phyloP scores from a whole-genome alignment of 2,329 filamentous ascomycete species.

The Cadophora malorum region DNA sequence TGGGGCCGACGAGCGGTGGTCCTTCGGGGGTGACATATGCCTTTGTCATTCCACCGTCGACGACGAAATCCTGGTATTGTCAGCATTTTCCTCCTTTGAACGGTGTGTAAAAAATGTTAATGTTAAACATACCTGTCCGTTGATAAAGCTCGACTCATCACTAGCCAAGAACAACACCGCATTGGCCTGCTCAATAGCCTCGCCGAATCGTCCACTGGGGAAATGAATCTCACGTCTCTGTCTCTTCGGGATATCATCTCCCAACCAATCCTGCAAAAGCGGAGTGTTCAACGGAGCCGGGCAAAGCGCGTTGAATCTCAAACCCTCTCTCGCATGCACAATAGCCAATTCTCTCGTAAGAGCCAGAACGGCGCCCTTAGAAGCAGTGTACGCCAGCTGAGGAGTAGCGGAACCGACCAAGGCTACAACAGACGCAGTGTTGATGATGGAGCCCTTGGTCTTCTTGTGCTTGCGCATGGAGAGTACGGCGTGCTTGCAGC shows the following conservation, averaged over 20 bases:
- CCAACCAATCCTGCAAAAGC: constrained; percentile 78
- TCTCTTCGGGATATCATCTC: constrained; percentile 73
- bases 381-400: constrained; percentile 77
- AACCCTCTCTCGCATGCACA: constrained; percentile 76
- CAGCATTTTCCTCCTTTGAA: constrained; percentile 6
- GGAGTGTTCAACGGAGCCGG: constrained; percentile 79
- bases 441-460: constrained; percentile 72
- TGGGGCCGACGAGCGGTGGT: constrained; percentile 57
- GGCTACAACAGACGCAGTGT: constrained; percentile 75
- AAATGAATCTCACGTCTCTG: constrained; percentile 77
- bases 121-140: constrained; percentile 61
- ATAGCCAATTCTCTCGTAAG: constrained; percentile 78
- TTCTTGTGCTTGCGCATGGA: constrained; percentile 72
- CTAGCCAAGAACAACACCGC: constrained; percentile 77
- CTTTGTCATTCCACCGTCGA: constrained; percentile 95
- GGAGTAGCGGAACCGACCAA: constrained; percentile 75
- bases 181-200: constrained; percentile 78
- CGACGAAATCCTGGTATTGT: constrained; percentile 76
- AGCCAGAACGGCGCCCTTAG: constrained; percentile 77
- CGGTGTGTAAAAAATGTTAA: too few species aligned
- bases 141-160: constrained; percentile 78
- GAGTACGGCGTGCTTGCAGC: constrained; percentile 74
- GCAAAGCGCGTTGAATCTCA: constrained; percentile 76
- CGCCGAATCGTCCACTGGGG: constrained; percentile 76
- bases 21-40: constrained; percentile 80